Base-by-base conservation (phyloP, 306 rosid species). In the Rosa chinensis region DNA sequence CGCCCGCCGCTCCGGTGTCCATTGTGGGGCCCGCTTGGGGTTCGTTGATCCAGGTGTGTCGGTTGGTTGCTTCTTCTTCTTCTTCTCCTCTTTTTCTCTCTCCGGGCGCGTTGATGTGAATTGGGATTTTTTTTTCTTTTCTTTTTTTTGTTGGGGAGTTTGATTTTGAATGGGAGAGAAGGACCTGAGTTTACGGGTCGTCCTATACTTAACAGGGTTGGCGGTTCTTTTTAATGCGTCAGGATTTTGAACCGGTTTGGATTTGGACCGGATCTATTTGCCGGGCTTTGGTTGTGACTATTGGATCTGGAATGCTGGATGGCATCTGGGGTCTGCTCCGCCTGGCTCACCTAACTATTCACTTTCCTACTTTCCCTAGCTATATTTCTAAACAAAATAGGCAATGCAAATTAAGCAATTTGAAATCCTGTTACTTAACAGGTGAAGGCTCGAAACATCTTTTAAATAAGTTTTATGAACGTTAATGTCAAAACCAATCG, bases 1-100 rank as follows among this genome's bases (percentile, higher is more conserved):
- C 82, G 45, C 81, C 90, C 79, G 88, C 85, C 85, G 89, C 72
- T 79, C 67, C 94, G 43, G 77, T 48, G 53, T 88, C 92, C 97
- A 94, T 94, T 70, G 67, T 47, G 50, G 40, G 78, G 50, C 23
- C 66, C 42, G 25, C 39, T 28, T 37, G 21, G n/a, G 10, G 45
- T 23, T 1, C 12, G 23, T 2, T 17, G 23, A 66, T 66, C 23
- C 23, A 32, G 70, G 70, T 35, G 32, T 25, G 66, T 59, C 35
- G 32, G 63, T 8, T 58, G 55, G 32, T 17, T 17, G 12, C 18
- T 45, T 42, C 14, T 47, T 47, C 50, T 45, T 45, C 48, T 77
- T 63, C 9, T 25, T 25, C 28, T 25, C 28, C n/a, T 32, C 35
- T 2, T 43, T 40, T 5, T 77, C 56, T 59, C 40, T 58, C 72